Base-by-base conservation (phyloP, 768 basidiomycete genomes). In the Kwoniella sp. region DNA sequence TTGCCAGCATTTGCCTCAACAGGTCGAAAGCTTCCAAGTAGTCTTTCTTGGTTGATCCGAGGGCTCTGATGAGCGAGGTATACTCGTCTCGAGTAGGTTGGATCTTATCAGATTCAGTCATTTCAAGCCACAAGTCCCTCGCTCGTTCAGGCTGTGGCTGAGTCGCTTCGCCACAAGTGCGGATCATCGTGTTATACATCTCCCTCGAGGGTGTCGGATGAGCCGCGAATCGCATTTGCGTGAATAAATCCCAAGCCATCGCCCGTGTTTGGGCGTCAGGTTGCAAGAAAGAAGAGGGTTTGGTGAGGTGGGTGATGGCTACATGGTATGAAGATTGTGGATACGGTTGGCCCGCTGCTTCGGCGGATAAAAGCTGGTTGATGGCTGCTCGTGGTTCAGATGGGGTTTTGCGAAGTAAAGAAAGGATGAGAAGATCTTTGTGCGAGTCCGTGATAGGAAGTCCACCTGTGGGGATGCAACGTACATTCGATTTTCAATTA, bases 151-250 rank as follows among this genome's bases (percentile, higher is more conserved):
- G 91, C 68, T 94, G 89, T 0, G 89, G 86, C 13, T 84, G 78
- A 1, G 77, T 71, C 9, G 78, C 64, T 4, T 73, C 65, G 0
- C 88, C 88, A 67, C 94, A 97, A 0, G 91, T 89, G 4, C 85
- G 84, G 69, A 99, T 92, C 92, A 99, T 96, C 36, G 85, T 76
- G 0, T 87, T 85, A 80, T 92, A 98, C 7, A 94, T 82, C 24
- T 83, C 79, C 15, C 83, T 83, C 66, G 89, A 87, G 0, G 94
- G 93, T 2, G 82, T 81, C 0, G 92, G 88, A 76, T 98, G 92
- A 0, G 95, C 91, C 15, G 91, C 90, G 65, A 96, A 93, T 50
- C 95, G 90, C 90, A 96, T 94, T 79, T 99, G 95, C 1, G 90
- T 83, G 78, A 91, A 97, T 44, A 97, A 85, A 74, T 98, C 91